Evolutionary conservation across 352 stramenopile genomes (phyloP).

Genomic region (Phytophthora crassamura): DNA sequence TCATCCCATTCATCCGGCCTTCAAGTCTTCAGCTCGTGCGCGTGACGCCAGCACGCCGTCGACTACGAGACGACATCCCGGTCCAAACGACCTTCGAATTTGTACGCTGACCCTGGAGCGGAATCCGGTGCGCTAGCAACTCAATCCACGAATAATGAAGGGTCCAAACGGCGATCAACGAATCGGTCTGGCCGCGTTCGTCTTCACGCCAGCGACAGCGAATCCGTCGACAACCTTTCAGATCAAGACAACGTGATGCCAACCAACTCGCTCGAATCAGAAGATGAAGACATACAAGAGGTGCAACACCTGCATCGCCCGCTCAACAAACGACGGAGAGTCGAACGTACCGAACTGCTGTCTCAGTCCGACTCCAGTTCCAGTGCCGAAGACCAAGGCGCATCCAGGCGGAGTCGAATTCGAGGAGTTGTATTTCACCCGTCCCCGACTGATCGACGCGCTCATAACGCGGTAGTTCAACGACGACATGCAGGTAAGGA

Average conservation of each 20-base stretch:
- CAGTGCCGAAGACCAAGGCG: background rate
- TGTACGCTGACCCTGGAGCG: background rate
- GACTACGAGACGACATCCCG: background rate
- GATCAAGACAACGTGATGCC: background rate
- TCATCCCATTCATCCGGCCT: background rate
- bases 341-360: background rate
- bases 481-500: constrained; percentile 16
- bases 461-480: background rate
- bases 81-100: background rate
- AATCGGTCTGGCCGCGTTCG: background rate
- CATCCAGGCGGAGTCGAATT: background rate
- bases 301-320: constrained; percentile 3
- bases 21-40: background rate
- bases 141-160: no score
- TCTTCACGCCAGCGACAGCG: background rate
- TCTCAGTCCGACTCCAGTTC: background rate
- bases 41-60: background rate
- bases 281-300: background rate
- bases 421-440: constrained; percentile 6
- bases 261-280: background rate
- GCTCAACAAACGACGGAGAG: background rate
- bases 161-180: background rate
- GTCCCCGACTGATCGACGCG: background rate
- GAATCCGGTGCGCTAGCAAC: no score
- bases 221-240: background rate